phyloP scores from a whole-genome alignment of 164 flowering plant genomes.

The Tinospora cordifolia region DNA sequence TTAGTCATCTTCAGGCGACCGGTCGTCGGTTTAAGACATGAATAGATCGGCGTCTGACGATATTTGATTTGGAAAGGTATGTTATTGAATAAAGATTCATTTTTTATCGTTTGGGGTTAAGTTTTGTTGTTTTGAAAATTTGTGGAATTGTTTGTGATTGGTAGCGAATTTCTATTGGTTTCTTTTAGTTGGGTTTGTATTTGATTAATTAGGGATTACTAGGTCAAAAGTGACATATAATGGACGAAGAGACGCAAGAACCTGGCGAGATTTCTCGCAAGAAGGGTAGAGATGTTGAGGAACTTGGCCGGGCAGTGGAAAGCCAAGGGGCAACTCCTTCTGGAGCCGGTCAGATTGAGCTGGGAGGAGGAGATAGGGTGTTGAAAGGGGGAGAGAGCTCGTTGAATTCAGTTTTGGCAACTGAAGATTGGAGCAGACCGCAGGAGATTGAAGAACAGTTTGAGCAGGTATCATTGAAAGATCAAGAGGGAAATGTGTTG shows the following conservation, averaged over 20 bases:
- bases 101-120: background rate
- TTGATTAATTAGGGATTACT: background rate
- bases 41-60: background rate
- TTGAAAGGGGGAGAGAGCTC: conserved; percentile 22
- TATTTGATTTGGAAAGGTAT: conserved; percentile 1
- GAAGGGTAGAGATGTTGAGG: conserved; percentile 12
- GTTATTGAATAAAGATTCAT: background rate
- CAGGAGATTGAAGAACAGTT: conserved; percentile 53
- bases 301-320: conserved; percentile 23
- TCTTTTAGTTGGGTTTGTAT: background rate
- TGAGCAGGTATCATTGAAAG: conserved; percentile 75
- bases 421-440: conserved; percentile 16
- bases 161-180: background rate
- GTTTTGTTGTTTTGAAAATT: background rate
- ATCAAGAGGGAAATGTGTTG: conserved; percentile 40
- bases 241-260: conserved; percentile 51
- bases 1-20: background rate
- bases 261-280: conserved; percentile 22
- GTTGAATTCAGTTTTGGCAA: conserved; percentile 13
- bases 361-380: conserved; percentile 14
- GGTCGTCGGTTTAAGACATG: background rate
- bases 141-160: background rate
- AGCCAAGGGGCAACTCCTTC: conserved; percentile 18
- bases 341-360: conserved; percentile 20
- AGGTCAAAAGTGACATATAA: conserved; percentile 15